Base-by-base conservation (phyloP, 163 green algal species). In the Volvox carteri region DNA sequence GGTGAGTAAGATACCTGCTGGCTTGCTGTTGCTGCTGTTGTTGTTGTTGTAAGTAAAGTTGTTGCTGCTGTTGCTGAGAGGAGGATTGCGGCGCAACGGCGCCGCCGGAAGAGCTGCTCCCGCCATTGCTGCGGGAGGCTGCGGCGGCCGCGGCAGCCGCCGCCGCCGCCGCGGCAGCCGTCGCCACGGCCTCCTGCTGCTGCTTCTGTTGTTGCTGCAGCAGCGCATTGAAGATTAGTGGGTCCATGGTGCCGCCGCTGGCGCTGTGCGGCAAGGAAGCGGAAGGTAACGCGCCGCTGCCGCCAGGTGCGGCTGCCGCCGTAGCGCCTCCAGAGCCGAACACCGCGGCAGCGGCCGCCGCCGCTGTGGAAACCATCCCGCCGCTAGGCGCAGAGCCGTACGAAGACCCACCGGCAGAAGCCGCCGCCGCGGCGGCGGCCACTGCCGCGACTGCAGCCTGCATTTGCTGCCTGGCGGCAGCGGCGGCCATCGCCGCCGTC, bases 101-200 rank as follows among this genome's bases (percentile, higher is more conserved):
- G 50, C 14, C 54, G 84, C n/a, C n/a, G n/a, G n/a, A n/a, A n/a
- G n/a, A 76, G 50, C 37, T 39, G 35, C 12, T 48, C 41, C 30
- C 76, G 75, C 46, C 42, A 46, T n/a, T 65, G 42, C 35, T 67
- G 58, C 85, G 72, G 1, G 68, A 37, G 9, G 50, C 73, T 19
- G 85, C 85, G n/a, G 73, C 73, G 46, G 76, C 73, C 33, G 76
- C 86, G n/a, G 86, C 76, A 3, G 77, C 65, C 1, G 60, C 86
- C 0, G 76, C 76, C 2, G 76, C 75, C 0, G 62, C 50, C 12
- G 76, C 83, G 0, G 50, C 33, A 14, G 65, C 60, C 14, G 46
- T 12, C 18, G 86, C 56, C 5, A 67, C 44, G 11, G 78, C 50
- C 58, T 85, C 56, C 75, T 86, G 58, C 30, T 85, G 44, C 60